Percentiles rank a stretch among this genome's conserved stretches.
phyloP scores from a whole-genome alignment of 371 early-diverging fungal genomes.

The Rhizopus stolonifer region DNA sequence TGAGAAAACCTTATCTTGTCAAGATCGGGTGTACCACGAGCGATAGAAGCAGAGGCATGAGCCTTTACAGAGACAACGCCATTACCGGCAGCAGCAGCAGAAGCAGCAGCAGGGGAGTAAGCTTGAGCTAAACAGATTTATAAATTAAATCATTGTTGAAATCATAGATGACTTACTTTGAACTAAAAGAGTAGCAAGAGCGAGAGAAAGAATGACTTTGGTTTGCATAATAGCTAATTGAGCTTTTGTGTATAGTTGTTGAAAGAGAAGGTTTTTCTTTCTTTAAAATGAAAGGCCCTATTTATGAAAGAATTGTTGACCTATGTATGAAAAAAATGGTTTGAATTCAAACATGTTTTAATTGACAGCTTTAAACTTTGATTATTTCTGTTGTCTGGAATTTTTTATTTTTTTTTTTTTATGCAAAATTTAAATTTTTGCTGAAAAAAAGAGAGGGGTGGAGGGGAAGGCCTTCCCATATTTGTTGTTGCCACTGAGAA shows the following conservation, averaged over 20 bases:
- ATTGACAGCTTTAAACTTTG: too few relatives aligned
- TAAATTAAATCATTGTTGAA: background rate
- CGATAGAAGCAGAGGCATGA: background rate
- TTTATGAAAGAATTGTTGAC: background rate
- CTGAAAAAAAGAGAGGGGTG: too few relatives aligned
- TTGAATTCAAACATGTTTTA: constrained; percentile 8
- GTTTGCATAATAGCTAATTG: constrained; percentile 21
- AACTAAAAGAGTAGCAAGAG: constrained; percentile 18
- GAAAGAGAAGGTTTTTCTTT: background rate
- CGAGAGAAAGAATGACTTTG: constrained; percentile 17
- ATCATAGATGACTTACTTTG: constrained; percentile 6
- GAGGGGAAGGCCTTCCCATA: too few relatives aligned
- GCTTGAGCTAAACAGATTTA: constrained; percentile 1
- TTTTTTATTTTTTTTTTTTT: too few relatives aligned
- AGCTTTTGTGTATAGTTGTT: background rate
- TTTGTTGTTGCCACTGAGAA: too few relatives aligned
- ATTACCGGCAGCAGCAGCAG: background rate
- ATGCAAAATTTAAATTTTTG: too few relatives aligned
- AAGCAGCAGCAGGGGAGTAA: background rate
- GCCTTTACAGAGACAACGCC: background rate
- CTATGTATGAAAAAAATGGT: background rate
- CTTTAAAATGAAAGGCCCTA: background rate
- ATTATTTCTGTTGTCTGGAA: too few relatives aligned
- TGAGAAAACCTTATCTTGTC: background rate
- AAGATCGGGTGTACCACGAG: background rate